A percentile compares a stretch with the other conserved stretches of the same genome.
These are phyloP conservation scores for Paraurostyla sp. DNA, from an alignment of 73 alveolate genomes.

Conservation along the genomic window DNA sequence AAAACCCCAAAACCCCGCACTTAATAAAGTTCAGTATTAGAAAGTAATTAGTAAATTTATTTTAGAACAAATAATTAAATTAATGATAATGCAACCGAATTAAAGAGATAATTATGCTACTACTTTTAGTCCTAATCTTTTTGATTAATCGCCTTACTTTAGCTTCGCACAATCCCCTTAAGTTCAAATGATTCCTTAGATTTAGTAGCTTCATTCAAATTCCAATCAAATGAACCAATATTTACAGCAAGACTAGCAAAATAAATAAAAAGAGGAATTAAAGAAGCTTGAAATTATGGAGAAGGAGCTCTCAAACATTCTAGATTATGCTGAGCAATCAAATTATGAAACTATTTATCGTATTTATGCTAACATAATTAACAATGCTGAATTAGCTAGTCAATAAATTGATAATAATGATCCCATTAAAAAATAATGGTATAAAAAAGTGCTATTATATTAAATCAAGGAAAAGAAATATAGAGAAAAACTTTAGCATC, in stretches of 20 bases:
- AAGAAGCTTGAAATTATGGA: conserved; percentile 15
- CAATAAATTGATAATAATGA: conserved; percentile 30
- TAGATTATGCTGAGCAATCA: conserved; percentile 38
- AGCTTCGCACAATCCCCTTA: too few relatives aligned
- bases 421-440: conserved; percentile 56
- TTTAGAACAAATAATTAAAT: too few relatives aligned
- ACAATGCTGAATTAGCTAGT: conserved; percentile 56
- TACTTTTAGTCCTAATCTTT: too few relatives aligned
- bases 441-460: conserved; percentile 39
- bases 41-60: too few relatives aligned
- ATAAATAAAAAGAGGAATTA: neutral
- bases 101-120: too few relatives aligned
- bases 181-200: too few relatives aligned
- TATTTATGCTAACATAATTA: conserved; percentile 20
- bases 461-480: conserved; percentile 50
- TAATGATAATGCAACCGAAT: too few relatives aligned
- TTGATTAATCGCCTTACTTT: too few relatives aligned
- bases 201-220: too few relatives aligned
- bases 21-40: too few relatives aligned
- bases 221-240: too few relatives aligned
- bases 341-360: conserved; percentile 38
- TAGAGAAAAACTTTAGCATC: conserved; percentile 19
- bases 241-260: neutral
- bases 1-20: too few relatives aligned
- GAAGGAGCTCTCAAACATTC: neutral